These are phyloP conservation scores for Rhizoctonia solani DNA, from an alignment of 1,284 basidiomycete genomes.

Conservation along the genomic window DNA sequence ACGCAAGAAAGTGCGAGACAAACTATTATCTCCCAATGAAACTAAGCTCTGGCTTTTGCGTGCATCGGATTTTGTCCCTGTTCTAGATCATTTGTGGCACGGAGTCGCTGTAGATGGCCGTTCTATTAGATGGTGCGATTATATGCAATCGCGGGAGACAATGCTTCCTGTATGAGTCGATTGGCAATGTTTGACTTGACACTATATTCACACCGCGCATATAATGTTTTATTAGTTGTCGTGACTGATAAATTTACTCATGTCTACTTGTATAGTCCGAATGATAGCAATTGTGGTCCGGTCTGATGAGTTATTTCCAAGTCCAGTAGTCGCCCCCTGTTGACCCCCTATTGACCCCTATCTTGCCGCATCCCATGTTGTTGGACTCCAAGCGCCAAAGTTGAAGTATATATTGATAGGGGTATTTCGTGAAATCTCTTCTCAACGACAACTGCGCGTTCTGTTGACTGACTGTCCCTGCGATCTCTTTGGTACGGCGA, in stretches of 20 bases:
- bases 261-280: too few species aligned
- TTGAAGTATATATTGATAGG: too few species aligned
- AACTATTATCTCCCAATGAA: background rate
- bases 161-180: background rate
- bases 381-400: too few species aligned
- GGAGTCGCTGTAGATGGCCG: background rate
- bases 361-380: too few species aligned
- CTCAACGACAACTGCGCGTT: too few species aligned
- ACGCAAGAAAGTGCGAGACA: background rate
- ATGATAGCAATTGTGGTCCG: too few species aligned
- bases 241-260: background rate
- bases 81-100: constrained; percentile 18
- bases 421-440: too few species aligned
- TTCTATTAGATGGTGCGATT: constrained; percentile 14
- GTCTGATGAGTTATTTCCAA: too few species aligned
- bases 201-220: background rate
- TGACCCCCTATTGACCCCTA: too few species aligned
- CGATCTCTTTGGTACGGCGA: too few species aligned
- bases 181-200: background rate
- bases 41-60: background rate
- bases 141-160: constrained; percentile 8
- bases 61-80: constrained; percentile 5
- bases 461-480: too few species aligned
- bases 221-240: background rate
- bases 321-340: too few species aligned